These are phyloP conservation scores for Malania oleifera DNA, from an alignment of 164 flowering plant genomes.

Conservation along the genomic window DNA sequence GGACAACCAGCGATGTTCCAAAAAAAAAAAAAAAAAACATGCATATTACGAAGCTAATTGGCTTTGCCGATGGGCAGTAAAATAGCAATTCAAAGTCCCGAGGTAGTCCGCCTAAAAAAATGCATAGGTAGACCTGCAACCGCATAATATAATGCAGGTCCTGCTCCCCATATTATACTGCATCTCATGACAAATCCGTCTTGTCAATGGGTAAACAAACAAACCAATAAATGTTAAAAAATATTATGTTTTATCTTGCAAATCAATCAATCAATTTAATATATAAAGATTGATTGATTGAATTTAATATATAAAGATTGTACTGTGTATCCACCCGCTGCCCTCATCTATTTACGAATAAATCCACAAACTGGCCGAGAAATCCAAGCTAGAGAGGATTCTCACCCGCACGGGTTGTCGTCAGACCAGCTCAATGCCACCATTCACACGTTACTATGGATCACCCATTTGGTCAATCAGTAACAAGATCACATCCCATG, in stretches of 20 bases:
- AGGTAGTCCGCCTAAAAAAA: constrained; percentile 6
- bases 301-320: no score
- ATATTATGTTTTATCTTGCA: no score
- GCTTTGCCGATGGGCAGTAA: background rate
- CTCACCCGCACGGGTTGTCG: constrained; percentile 18
- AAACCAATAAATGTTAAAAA: no score
- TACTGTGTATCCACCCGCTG: no score
- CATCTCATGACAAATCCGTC: background rate
- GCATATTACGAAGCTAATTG: background rate
- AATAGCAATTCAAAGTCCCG: constrained; percentile 4
- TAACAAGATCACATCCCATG: constrained; percentile 12
- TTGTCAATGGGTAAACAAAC: background rate
- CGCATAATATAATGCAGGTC: background rate
- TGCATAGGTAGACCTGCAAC: background rate
- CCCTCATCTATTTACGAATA: no score
- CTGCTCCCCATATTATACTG: background rate
- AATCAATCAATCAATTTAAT: no score
- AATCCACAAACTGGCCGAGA: no score
- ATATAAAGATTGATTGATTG: no score
- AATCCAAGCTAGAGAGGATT: background rate
- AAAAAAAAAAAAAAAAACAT: background rate
- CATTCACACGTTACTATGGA: background rate
- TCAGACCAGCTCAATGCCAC: constrained; percentile 1
- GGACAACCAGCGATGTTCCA: no score
- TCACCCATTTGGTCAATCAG: background rate